phyloP scores from a whole-genome alignment of 768 basidiomycete genomes.

The Trametes gibbosa region DNA sequence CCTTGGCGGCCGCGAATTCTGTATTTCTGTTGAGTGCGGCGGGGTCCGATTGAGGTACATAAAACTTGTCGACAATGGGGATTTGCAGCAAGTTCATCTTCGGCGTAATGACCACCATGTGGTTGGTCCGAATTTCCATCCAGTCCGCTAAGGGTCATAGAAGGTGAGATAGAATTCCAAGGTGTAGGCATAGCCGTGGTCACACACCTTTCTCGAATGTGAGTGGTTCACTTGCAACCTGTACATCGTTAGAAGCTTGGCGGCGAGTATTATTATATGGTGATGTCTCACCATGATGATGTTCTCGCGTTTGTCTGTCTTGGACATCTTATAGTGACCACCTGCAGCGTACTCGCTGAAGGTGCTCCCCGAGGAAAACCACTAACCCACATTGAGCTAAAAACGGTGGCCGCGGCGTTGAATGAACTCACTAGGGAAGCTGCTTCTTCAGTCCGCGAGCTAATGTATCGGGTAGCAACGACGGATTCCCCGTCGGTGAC shows the following conservation, averaged over 20 bases:
- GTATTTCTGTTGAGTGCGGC: constrained; percentile 63
- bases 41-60: constrained; percentile 84
- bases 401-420: no score
- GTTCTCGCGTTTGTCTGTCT: constrained; percentile 92
- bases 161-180: neutral
- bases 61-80: constrained; percentile 91
- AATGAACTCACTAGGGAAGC: constrained; percentile 67
- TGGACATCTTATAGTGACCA: constrained; percentile 93
- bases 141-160: constrained; percentile 69
- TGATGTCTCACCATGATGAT: constrained; percentile 74
- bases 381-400: constrained; percentile 40
- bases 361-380: constrained; percentile 94
- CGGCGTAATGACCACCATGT: constrained; percentile 92
- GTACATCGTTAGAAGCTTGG: constrained; percentile 8
- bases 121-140: constrained; percentile 98
- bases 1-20: constrained; percentile 86
- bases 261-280: constrained; percentile 13
- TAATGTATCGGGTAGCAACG: constrained; percentile 92
- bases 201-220: constrained; percentile 88
- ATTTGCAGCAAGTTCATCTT: constrained; percentile 95
- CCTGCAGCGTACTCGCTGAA: constrained; percentile 89
- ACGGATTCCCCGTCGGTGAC: constrained; percentile 95
- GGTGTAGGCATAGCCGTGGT: neutral
- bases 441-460: constrained; percentile 86
- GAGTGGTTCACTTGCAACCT: constrained; percentile 90